Evolutionary conservation across 2,329 filamentous ascomycete genomes (phyloP), one percentile per base, ranked within the genome.

Genomic region (Pezicula rhizophila): DNA sequence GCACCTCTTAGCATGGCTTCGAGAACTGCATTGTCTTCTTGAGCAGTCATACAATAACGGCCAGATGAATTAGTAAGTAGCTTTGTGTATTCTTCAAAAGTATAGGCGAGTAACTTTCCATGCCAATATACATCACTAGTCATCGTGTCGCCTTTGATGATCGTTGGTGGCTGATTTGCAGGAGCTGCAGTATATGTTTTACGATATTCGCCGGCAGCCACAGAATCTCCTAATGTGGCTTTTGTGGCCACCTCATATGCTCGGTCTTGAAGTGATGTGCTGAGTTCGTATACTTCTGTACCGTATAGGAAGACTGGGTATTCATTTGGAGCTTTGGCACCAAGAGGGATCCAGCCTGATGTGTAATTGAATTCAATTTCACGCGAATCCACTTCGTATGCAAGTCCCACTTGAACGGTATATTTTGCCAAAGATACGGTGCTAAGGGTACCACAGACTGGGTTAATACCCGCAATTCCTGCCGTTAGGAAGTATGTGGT

Each of bases 391-490:
- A 89, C 77, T 64, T 89, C 85, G 56, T 88, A 86, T 63, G 89
- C 84, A 49, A 89, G 70, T 0, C 80, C 84, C 2, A 87, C 82
- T 60, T 89, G 85, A 5, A 89, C 76, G 0, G 83, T 78, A 61
- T 81, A 89, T 10, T 77, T 74, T 31, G 81, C 76, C 43, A 89
- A 77, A 1, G 82, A 80, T 0, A 87, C 84, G 28, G 76, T 75
- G 41, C 79, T 79, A 4, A 84, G 73, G 0, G 85, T 87, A n/a
- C 74, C 79, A 25, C 77, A 67, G 50, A 80, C 75, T 1, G 85
- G 86, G 62, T 80, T 87, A 33, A 87, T 73, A n/a, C 86, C 85
- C 1, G 80, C 84, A 52, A 89, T 87, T 3, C 85, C 86, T 1
- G 76, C 79, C 23, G 86, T 63, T 51, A 89, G 66, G 65, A 87